Conservation (phyloP, 495 filamentous ascomycete species). For the Neurospora sp. region DNA sequence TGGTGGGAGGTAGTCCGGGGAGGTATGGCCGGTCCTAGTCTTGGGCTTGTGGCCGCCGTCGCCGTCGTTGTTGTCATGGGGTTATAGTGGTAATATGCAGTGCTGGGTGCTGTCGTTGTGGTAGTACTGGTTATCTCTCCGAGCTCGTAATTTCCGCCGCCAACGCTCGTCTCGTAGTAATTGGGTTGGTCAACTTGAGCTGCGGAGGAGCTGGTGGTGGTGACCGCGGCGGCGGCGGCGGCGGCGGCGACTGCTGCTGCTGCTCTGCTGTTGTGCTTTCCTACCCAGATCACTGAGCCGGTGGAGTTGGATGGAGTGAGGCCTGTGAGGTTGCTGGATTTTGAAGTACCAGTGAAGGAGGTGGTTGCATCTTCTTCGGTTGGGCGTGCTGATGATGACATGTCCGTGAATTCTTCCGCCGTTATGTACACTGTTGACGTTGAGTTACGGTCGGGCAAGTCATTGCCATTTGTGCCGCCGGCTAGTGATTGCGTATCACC, state of each 20-base stretch:
- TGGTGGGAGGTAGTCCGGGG: not conserved
- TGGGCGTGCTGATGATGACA: not conserved
- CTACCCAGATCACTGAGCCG: conserved; percentile 7
- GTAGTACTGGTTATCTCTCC: not conserved
- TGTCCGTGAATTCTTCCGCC: not conserved
- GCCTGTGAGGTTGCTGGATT: not conserved
- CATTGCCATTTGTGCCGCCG: not conserved
- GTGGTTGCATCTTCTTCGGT: not conserved
- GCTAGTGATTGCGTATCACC: not conserved
- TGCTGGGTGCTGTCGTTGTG: not conserved
- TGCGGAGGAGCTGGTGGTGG: not conserved
- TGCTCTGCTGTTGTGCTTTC: not conserved
- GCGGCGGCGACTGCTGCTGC: not conserved
- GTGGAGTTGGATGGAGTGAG: conserved; percentile 2
- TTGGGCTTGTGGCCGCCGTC: not conserved
- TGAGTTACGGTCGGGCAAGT: not conserved
- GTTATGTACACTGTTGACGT: not conserved
- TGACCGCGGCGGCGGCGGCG: not conserved
- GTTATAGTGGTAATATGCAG: not conserved
- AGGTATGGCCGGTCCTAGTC: not conserved
- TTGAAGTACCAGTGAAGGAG: not conserved
- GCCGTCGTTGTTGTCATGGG: not conserved
- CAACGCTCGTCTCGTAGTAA: not conserved
- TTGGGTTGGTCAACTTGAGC: not conserved
- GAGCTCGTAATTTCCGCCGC: not conserved